These are phyloP conservation scores for Chaetothyriales sp. DNA, from an alignment of 2,329 filamentous ascomycete genomes.

Conservation along the genomic window DNA sequence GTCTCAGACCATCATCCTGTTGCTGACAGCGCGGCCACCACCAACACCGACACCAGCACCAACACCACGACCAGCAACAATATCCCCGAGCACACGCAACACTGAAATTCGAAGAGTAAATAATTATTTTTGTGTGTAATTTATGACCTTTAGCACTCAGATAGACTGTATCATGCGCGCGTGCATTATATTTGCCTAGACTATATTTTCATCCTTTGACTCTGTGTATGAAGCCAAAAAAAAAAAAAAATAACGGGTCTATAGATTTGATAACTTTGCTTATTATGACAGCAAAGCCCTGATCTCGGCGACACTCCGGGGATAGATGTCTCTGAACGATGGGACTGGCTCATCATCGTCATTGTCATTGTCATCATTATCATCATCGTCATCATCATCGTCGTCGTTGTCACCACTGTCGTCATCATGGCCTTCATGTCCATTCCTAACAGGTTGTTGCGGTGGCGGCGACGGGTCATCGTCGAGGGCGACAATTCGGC, in stretches of 20 bases:
- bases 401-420: constrained; percentile 16
- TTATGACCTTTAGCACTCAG: too few species aligned
- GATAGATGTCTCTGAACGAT: constrained; percentile 42
- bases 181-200: too few species aligned
- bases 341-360: constrained; percentile 3
- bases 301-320: constrained; percentile 49
- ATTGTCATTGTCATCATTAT: background rate
- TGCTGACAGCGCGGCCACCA: background rate
- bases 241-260: too few species aligned
- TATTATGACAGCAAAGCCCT: constrained; percentile 36
- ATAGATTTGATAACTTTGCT: background rate
- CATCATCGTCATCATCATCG: constrained; percentile 10
- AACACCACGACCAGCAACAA: background rate
- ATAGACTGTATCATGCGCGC: too few species aligned
- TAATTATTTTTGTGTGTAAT: background rate
- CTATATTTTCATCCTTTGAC: too few species aligned
- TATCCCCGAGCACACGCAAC: background rate
- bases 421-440: constrained; percentile 6
- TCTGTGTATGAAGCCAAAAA: too few species aligned
- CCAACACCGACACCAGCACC: background rate
- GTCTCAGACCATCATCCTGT: background rate
- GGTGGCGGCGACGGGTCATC: constrained; percentile 36
- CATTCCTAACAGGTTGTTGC: constrained; percentile 6
- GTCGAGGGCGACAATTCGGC: constrained; percentile 35
- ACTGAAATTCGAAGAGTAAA: background rate